Conservation (phyloP, 1,139 yeast genomes). For the Diutina pseudorugosa region DNA sequence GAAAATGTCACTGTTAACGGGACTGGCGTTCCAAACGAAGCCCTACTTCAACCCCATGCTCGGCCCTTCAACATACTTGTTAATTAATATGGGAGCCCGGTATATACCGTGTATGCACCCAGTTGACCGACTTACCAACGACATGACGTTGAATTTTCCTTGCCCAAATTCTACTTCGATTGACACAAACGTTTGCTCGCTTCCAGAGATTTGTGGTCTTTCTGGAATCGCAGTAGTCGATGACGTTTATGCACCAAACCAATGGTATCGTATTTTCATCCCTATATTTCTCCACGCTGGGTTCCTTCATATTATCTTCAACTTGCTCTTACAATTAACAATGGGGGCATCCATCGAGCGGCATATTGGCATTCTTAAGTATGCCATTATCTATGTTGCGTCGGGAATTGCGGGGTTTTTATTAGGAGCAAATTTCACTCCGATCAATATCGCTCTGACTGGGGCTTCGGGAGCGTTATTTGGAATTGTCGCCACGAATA, state of each 20-base stretch:
- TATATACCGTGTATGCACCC: conserved; percentile 63
- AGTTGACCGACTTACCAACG: conserved; percentile 39
- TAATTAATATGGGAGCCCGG: conserved; percentile 62
- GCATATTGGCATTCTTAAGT: conserved; percentile 44
- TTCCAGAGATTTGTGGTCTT: conserved; percentile 53
- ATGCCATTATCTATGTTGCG: conserved; percentile 42
- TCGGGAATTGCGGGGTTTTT: conserved; percentile 61
- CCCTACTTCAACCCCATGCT: conserved; percentile 74
- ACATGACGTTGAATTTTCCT: conserved; percentile 38
- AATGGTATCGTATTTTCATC: conserved; percentile 60
- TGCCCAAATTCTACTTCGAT: conserved; percentile 57
- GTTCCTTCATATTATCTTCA: conserved; percentile 55
- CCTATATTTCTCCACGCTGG: conserved; percentile 77
- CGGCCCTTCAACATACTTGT: conserved; percentile 62
- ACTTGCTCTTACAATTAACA: conserved; percentile 46
- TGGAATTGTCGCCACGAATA: conserved; percentile 55
- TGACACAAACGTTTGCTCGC: conserved; percentile 43
- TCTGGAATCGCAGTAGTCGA: conserved; percentile 28
- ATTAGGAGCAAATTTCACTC: conserved; percentile 62
- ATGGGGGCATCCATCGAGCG: conserved; percentile 57
- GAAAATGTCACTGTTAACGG: conserved; percentile 48
- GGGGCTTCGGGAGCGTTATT: conserved; percentile 73
- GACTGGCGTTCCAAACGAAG: conserved; percentile 55
- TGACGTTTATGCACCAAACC: conserved; percentile 32
- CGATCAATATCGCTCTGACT: conserved; percentile 55